A percentile compares a stretch with the other conserved stretches of the same genome.
phyloP scores from a whole-genome alignment of 2,329 filamentous ascomycete species.

The Aspergillus terreus region DNA sequence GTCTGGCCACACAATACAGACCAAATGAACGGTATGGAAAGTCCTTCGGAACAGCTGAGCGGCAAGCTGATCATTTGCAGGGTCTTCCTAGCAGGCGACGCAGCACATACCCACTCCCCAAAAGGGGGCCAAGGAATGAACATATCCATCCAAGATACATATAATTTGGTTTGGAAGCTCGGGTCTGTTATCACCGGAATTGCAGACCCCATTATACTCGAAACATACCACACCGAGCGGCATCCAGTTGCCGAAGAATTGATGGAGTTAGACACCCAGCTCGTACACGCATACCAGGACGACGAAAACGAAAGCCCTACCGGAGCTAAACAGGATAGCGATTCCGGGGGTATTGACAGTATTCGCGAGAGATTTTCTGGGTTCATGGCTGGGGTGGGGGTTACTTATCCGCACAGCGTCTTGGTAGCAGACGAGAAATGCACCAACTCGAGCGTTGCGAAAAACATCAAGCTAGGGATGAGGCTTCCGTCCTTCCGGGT shows the following conservation, averaged over 20 bases:
- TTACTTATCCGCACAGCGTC: constrained; percentile 4
- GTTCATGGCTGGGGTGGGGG: not conserved
- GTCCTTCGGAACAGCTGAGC: not conserved
- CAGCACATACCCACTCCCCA: constrained; percentile 7
- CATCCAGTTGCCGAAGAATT: constrained; percentile 62
- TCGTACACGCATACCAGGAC: constrained; percentile 1
- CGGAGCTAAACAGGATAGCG: not conserved
- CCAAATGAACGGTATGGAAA: no score
- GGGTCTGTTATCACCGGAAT: constrained; percentile 44
- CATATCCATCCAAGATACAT: constrained; percentile 49
- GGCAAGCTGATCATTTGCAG: no score
- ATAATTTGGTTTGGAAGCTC: constrained; percentile 58
- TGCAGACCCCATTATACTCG: constrained; percentile 40
- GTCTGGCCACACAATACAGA: not conserved
- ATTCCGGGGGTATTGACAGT: not conserved
- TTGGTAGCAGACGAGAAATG: not conserved
- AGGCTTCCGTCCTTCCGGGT: constrained; percentile 11
- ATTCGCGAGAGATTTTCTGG: no score
- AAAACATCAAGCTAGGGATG: constrained; percentile 13
- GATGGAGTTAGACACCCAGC: constrained; percentile 56
- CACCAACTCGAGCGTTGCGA: not conserved
- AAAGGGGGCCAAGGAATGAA: constrained; percentile 10
- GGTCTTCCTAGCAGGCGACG: constrained; percentile 4
- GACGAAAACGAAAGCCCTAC: not conserved
- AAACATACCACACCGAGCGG: constrained; percentile 53